Conservation (phyloP, 1,139 yeast species). For the Debaryomyces nepalensis region DNA sequence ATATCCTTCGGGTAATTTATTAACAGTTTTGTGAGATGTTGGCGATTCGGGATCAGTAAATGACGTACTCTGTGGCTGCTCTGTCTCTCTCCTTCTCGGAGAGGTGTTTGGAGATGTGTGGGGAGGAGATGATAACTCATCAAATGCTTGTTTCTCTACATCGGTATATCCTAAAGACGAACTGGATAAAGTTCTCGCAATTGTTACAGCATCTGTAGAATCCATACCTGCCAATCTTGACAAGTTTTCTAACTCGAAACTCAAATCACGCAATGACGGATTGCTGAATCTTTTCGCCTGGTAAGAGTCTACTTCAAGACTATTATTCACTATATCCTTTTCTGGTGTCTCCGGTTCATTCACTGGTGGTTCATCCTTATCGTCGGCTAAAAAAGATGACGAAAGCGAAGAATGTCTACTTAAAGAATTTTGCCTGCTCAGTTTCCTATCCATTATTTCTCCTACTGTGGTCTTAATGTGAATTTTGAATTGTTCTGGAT, state of each 20-base stretch:
- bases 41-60: constrained; percentile 23
- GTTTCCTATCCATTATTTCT: constrained; percentile 61
- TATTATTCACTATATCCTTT: constrained; percentile 5
- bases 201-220: constrained; percentile 72
- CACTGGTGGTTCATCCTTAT: constrained; percentile 10
- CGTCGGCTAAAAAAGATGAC: constrained; percentile 22
- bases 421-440: constrained; percentile 36
- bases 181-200: constrained; percentile 71
- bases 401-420: constrained; percentile 40
- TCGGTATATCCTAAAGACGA: constrained; percentile 61
- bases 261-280: constrained; percentile 69
- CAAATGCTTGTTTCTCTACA: constrained; percentile 53
- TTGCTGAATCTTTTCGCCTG: constrained; percentile 32
- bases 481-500: constrained; percentile 86
- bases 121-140: constrained; percentile 39
- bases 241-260: constrained; percentile 66
- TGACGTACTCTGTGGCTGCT: constrained; percentile 16
- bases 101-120: constrained; percentile 21
- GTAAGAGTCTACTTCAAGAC: constrained; percentile 13
- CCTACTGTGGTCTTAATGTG: constrained; percentile 82
- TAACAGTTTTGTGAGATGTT: constrained; percentile 14
- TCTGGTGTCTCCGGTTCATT: constrained; percentile 6
- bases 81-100: constrained; percentile 10
- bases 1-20: constrained; percentile 7
- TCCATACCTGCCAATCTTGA: constrained; percentile 75